Percentiles rank a stretch among this genome's conserved stretches.
Evolutionary conservation across 2,329 filamentous ascomycete genomes (phyloP).

Genomic region (Ascochyta pisi): DNA sequence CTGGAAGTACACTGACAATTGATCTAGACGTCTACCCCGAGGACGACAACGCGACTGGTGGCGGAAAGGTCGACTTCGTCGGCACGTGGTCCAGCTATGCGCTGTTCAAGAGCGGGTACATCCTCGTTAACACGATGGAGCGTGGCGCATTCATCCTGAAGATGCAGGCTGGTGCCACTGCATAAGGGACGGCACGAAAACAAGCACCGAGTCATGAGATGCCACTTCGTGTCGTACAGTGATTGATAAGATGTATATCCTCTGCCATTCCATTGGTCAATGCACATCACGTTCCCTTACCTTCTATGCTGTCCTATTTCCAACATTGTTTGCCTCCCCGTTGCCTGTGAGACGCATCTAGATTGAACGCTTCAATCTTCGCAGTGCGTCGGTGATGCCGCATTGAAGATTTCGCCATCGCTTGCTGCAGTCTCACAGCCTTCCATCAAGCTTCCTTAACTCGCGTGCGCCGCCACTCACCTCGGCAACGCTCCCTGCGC

Average conservation of each 20-base stretch:
- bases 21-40: conserved; percentile 51
- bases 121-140: conserved; percentile 52
- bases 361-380: not conserved
- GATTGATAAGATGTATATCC: not conserved
- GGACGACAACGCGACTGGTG: conserved; percentile 48
- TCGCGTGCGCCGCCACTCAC: conserved; percentile 4
- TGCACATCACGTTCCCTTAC: not conserved
- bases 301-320: not conserved
- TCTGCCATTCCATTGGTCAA: not conserved
- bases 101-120: conserved; percentile 49
- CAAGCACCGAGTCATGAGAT: not conserved
- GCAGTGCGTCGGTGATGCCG: not conserved
- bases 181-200: conserved; percentile 8
- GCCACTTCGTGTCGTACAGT: not conserved
- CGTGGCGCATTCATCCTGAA: conserved; percentile 49
- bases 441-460: conserved; percentile 9
- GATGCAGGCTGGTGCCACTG: conserved; percentile 33
- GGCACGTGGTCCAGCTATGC: conserved; percentile 55
- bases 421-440: not conserved
- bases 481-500: conserved; percentile 8
- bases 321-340: not conserved
- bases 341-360: not conserved
- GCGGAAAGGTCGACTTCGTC: conserved; percentile 52
- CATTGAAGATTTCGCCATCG: not conserved
- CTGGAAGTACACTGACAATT: conserved; percentile 2